Conservation (phyloP, 2,329 filamentous ascomycete species). For the Aurifilum marmelostoma region DNA sequence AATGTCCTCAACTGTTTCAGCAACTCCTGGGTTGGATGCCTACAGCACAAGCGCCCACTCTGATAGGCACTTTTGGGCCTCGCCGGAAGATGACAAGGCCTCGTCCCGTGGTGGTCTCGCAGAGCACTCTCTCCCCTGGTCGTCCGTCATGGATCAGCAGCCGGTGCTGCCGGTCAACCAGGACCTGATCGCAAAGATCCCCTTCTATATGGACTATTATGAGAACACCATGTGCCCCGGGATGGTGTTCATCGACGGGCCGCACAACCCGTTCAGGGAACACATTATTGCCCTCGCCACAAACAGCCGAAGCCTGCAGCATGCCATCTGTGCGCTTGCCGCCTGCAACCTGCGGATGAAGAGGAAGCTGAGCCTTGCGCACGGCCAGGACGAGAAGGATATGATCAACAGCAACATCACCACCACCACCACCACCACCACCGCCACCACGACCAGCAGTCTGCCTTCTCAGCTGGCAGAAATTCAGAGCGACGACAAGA, state of each 20-base stretch:
- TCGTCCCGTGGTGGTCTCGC: constrained; percentile 45
- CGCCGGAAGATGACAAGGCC: constrained; percentile 50
- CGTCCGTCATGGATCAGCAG: constrained; percentile 50
- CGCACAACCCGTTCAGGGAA: constrained; percentile 81
- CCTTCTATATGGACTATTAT: constrained; percentile 92
- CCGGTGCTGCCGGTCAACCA: constrained; percentile 57
- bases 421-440: background rate
- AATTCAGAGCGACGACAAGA: constrained; percentile 62
- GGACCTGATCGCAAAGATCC: constrained; percentile 75
- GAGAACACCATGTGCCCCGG: constrained; percentile 89
- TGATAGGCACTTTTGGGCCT: constrained; percentile 51
- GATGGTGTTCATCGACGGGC: constrained; percentile 87
- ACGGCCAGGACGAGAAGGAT: constrained; percentile 56
- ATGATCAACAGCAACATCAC: background rate
- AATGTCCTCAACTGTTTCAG: constrained; percentile 36
- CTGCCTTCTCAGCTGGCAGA: constrained; percentile 43
- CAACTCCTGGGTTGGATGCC: constrained; percentile 56
- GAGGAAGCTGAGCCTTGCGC: constrained; percentile 61
- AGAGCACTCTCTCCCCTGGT: constrained; percentile 54
- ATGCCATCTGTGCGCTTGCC: constrained; percentile 86
- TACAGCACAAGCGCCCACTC: constrained; percentile 56
- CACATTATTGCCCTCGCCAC: constrained; percentile 80
- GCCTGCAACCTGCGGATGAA: constrained; percentile 91
- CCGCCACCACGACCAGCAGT: constrained; percentile 39
- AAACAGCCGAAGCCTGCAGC: constrained; percentile 80